Evolutionary conservation across 306 rosid genomes (phyloP), one percentile per base, ranked within the genome.

Genomic region (Abrus pulchellus): DNA sequence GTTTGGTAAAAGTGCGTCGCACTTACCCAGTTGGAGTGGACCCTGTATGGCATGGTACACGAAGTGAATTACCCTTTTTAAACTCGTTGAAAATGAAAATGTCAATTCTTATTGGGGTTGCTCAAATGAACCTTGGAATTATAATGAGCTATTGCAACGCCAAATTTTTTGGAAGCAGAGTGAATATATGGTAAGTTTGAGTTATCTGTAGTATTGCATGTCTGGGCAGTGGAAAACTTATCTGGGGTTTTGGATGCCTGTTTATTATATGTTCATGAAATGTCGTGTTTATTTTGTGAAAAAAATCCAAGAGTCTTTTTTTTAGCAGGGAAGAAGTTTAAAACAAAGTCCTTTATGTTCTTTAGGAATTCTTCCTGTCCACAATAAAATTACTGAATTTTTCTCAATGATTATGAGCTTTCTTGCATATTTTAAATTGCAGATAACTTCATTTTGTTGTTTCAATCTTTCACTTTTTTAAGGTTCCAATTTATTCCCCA

Each of bases 91-190:
- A 95, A 85, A 95, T 95, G 99, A 95, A 95, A 79, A 88, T 95
- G 99, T 95, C 99, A 63, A 95, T 95, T 88, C 94, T 95, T 83
- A 36, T 95, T 63, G 99, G 99, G 53, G 98, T 95, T 64, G 92
- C 94, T 56, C 99, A 95, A 79, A 95, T 95, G 99, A 92, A 95
- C 87, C 99, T 95, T 66, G 99, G 99, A 84, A 93, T 95, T 57
- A 52, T 95, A 32, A 41, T 95, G 79, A 95, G 99, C 88, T 95
- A 66, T 86, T 93, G 83, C 88, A 96, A 96, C 80, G 99, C 94
- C 68, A 64, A 0, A 77, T 96, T 92, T 88, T 96, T 96, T 59
- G 34, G 71, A 75, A 96, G 86, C 85, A 72, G 62, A 6, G 56
- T 96, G 56, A 96, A 96, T 66, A 72, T 88, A 56, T 96, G 99